These are phyloP conservation scores for Lachnellula occidentalis DNA, from an alignment of 2,329 filamentous ascomycete genomes.

Conservation along the genomic window DNA sequence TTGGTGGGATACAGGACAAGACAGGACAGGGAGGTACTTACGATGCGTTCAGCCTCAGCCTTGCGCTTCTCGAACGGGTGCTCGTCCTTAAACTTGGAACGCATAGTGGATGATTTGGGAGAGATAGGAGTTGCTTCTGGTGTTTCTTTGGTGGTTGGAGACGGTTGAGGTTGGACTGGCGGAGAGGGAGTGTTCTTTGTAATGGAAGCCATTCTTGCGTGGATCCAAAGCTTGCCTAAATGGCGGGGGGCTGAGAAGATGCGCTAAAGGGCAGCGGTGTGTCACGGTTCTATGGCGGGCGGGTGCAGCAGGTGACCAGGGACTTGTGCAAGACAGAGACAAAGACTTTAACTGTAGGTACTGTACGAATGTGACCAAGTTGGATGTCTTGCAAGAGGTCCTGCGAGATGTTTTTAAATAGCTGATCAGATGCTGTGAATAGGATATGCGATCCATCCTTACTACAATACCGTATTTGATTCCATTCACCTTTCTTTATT, in stretches of 20 bases:
- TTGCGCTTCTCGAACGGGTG: constrained; percentile 99
- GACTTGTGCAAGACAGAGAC: background rate
- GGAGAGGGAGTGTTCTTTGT: constrained; percentile 1
- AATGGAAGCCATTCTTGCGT: background rate
- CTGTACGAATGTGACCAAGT: background rate
- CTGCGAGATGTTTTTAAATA: background rate
- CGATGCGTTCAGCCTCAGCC: constrained; percentile 87
- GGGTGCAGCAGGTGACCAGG: background rate
- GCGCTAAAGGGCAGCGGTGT: background rate
- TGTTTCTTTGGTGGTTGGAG: background rate
- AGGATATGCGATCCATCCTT: no score
- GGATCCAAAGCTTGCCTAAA: no score
- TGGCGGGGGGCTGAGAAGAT: no score
- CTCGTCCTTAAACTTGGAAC: constrained; percentile 99
- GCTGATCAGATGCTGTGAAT: background rate
- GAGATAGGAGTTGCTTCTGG: background rate
- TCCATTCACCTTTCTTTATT: background rate
- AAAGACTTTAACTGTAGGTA: background rate
- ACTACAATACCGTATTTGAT: background rate
- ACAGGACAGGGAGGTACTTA: constrained; percentile 18
- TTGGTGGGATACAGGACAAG: background rate
- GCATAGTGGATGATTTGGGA: constrained; percentile 59
- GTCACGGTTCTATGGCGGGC: background rate
- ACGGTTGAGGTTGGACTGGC: background rate
- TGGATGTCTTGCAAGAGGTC: no score